Conservation (phyloP, 2,329 filamentous ascomycete genomes). For the Blumeria hordei region DNA sequence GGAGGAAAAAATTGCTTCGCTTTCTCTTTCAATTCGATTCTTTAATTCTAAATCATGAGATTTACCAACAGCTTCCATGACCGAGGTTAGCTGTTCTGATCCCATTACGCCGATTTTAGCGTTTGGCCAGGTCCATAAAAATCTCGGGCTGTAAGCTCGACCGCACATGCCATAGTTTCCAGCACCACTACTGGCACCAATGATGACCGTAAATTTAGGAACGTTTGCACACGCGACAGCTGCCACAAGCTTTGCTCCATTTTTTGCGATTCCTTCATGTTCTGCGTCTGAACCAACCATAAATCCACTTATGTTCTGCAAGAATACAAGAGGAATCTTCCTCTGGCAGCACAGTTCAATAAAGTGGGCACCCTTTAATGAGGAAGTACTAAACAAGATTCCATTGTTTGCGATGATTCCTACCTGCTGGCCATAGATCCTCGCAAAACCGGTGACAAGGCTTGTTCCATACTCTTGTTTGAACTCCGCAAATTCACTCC, state of each 20-base stretch:
- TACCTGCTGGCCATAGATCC: constrained; percentile 71
- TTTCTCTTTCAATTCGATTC: constrained; percentile 70
- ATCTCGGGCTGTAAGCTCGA: constrained; percentile 70
- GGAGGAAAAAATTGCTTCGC: constrained; percentile 67
- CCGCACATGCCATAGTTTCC: constrained; percentile 99
- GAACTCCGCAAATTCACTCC: constrained; percentile 77
- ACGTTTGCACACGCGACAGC: constrained; percentile 86
- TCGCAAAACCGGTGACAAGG: constrained; percentile 75
- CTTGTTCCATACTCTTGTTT: constrained; percentile 78
- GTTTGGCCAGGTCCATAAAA: constrained; percentile 95
- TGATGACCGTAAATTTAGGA: constrained; percentile 88
- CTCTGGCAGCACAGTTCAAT: constrained; percentile 85
- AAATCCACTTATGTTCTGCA: constrained; percentile 95
- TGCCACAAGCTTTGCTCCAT: constrained; percentile 88
- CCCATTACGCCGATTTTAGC: constrained; percentile 96
- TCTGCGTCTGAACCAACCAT: constrained; percentile 93
- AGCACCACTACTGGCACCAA: constrained; percentile 80
- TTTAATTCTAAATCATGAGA: constrained; percentile 58
- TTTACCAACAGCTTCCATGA: constrained; percentile 88
- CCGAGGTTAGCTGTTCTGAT: constrained; percentile 65
- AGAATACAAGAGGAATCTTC: constrained; percentile 69
- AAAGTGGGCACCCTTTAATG: constrained; percentile 89
- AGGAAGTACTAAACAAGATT: constrained; percentile 72
- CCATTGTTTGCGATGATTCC: constrained; percentile 93
- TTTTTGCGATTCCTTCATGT: constrained; percentile 87